A percentile compares a stretch with the other conserved stretches of the same genome.
phyloP scores from a whole-genome alignment of 176 grass and related monocot species.

The Areca catechu region DNA sequence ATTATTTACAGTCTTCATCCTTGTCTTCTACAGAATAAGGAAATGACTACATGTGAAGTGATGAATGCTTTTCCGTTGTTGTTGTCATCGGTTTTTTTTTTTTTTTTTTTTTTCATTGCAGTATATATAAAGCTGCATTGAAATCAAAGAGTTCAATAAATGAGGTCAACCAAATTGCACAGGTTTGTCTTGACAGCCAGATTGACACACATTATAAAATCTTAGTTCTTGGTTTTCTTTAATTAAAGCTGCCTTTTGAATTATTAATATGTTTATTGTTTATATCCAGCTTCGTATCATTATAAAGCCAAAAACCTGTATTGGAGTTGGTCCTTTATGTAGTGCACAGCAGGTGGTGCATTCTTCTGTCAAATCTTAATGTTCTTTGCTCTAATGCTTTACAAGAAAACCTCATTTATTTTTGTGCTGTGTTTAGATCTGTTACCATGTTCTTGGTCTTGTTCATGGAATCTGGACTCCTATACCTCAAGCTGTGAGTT shows the following conservation, averaged over 20 bases:
- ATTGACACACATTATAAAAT: too few species aligned
- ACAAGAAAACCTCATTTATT: slow-evolving; percentile 22
- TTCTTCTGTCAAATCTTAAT: slow-evolving; percentile 14
- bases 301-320: slow-evolving; percentile 79
- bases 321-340: slow-evolving; percentile 80
- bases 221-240: too few species aligned
- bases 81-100: not conserved
- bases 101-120: slow-evolving; percentile 28
- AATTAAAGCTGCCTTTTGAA: too few species aligned
- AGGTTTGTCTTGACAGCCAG: slow-evolving; percentile 34
- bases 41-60: too few species aligned
- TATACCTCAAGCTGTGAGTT: slow-evolving; percentile 92
- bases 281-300: slow-evolving; percentile 65
- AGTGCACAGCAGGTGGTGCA: slow-evolving; percentile 68
- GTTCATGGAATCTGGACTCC: slow-evolving; percentile 99
- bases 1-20: too few species aligned
- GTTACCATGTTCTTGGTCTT: slow-evolving; percentile 95
- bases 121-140: slow-evolving; percentile 68
- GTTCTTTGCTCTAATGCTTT: slow-evolving; percentile 15
- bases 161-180: slow-evolving; percentile 86
- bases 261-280: slow-evolving; percentile 17
- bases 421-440: slow-evolving; percentile 55
- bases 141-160: slow-evolving; percentile 71
- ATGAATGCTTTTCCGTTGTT: not conserved
- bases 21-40: too few species aligned